Conservation (phyloP, 164 flowering plant genomes). For the Macadamia integrifolia region DNA sequence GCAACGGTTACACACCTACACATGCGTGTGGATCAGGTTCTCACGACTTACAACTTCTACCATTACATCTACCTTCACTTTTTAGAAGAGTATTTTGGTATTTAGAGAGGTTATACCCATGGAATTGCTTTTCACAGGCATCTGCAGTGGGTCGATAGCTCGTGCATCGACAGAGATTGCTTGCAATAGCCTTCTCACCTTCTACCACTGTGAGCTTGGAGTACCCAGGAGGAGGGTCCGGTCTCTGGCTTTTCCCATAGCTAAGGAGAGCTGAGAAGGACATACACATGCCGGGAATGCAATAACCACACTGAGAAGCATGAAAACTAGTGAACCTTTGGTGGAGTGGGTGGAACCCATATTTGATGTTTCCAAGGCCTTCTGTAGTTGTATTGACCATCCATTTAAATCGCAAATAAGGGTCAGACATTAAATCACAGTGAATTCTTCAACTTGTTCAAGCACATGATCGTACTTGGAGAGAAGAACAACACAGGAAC, state of each 20-base stretch:
- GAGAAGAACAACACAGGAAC: slow-evolving; percentile 82
- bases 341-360: slow-evolving; percentile 84
- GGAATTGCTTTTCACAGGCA: slow-evolving; percentile 62
- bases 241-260: slow-evolving; percentile 51
- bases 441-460: slow-evolving; percentile 55
- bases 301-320: slow-evolving; percentile 95
- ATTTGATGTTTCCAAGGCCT: slow-evolving; percentile 76
- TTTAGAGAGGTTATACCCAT: too few species aligned
- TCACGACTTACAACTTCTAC: too few species aligned
- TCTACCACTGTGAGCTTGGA: slow-evolving; percentile 67
- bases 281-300: slow-evolving; percentile 95
- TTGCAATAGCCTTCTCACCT: slow-evolving; percentile 68
- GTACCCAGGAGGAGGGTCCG: slow-evolving; percentile 56
- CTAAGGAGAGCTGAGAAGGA: slow-evolving; percentile 70
- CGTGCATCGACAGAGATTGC: slow-evolving; percentile 91
- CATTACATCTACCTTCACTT: too few species aligned
- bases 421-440: slow-evolving; percentile 81
- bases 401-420: slow-evolving; percentile 72
- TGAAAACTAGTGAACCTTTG: slow-evolving; percentile 79
- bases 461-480: slow-evolving; percentile 62
- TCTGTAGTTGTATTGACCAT: slow-evolving; percentile 77
- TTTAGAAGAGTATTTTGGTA: too few species aligned
- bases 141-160: slow-evolving; percentile 90
- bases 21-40: too few species aligned
- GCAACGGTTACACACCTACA: too few species aligned